phyloP scores from a whole-genome alignment of 2,329 filamentous ascomycete species.

The Diaporthe sp. region DNA sequence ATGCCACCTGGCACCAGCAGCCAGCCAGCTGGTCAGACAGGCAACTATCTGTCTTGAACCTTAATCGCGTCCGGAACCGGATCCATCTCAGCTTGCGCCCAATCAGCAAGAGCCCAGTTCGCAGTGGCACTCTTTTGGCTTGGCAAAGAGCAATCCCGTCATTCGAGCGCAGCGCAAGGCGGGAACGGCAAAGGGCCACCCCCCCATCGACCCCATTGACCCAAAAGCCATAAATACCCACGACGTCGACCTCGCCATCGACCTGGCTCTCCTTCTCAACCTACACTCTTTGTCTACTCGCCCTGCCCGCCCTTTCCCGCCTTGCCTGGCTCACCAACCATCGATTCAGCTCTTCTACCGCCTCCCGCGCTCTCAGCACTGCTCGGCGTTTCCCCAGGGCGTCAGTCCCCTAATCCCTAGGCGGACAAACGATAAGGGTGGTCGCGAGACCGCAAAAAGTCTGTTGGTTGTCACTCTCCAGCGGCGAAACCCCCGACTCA shows the following conservation, averaged over 20 bases:
- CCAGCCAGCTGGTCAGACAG: not conserved
- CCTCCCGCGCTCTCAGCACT: not conserved
- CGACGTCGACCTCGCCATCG: constrained; percentile 30
- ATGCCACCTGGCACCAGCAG: constrained; percentile 1
- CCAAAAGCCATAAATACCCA: constrained; percentile 41
- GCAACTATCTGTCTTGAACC: not conserved
- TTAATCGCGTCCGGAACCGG: constrained; percentile 24
- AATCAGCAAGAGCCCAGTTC: constrained; percentile 24
- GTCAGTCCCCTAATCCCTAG: constrained; percentile 31
- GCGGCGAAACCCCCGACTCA: constrained; percentile 10
- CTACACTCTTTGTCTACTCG: constrained; percentile 35
- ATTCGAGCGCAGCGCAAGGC: constrained; percentile 33
- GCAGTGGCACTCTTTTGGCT: constrained; percentile 33
- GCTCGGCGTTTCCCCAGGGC: constrained; percentile 15
- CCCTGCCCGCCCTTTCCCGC: constrained; percentile 16
- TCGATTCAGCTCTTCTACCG: not conserved
- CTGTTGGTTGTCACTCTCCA: constrained; percentile 30
- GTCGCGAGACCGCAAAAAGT: constrained; percentile 34
- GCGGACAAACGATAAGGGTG: constrained; percentile 23
- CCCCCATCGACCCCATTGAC: constrained; percentile 5
- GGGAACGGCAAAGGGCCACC: constrained; percentile 18
- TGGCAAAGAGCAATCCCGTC: constrained; percentile 35
- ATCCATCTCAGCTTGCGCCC: constrained; percentile 13
- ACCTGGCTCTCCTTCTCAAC: constrained; percentile 14
- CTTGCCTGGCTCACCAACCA: not conserved